Evolutionary conservation across 805 yeast genomes (phyloP).

Genomic region (Cyberlindnera americana): DNA sequence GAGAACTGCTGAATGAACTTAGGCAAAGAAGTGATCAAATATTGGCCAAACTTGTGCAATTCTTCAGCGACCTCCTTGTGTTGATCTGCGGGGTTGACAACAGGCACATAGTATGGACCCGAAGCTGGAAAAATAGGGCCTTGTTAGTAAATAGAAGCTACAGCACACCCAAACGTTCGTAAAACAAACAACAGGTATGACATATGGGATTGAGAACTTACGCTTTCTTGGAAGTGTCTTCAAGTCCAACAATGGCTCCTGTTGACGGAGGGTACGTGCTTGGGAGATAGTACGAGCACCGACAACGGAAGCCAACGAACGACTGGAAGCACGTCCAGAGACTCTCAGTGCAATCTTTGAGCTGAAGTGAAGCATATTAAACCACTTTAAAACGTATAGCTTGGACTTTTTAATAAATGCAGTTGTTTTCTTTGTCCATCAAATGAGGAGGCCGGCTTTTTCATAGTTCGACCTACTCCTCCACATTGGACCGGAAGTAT

Average conservation of each 20-base stretch:
- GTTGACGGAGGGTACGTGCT: not conserved
- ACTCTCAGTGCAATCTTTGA: not conserved
- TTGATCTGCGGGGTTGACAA: constrained; percentile 76
- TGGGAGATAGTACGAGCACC: constrained; percentile 5
- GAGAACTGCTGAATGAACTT: constrained; percentile 78
- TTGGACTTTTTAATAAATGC: no score
- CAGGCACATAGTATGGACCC: constrained; percentile 21
- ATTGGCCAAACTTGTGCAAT: constrained; percentile 77
- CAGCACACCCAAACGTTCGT: no score
- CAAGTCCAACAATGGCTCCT: constrained; percentile 18
- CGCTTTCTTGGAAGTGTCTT: constrained; percentile 24
- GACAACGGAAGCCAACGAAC: not conserved
- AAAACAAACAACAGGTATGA: no score
- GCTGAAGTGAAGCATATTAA: constrained; percentile 5
- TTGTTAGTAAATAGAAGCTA: not conserved
- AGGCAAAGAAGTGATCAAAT: constrained; percentile 74
- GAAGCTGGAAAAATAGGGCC: constrained; percentile 10
- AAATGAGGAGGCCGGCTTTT: constrained; percentile 7
- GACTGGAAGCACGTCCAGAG: not conserved
- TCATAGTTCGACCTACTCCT: no score
- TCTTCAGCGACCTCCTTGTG: constrained; percentile 65
- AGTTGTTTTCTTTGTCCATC: not conserved
- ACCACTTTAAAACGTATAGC: no score
- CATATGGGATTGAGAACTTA: constrained; percentile 2
- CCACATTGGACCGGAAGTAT: no score